A percentile compares a stretch with the other conserved stretches of the same genome.
phyloP scores from a whole-genome alignment of 1,284 basidiomycete species.

The Garcileccinum viscosum region DNA sequence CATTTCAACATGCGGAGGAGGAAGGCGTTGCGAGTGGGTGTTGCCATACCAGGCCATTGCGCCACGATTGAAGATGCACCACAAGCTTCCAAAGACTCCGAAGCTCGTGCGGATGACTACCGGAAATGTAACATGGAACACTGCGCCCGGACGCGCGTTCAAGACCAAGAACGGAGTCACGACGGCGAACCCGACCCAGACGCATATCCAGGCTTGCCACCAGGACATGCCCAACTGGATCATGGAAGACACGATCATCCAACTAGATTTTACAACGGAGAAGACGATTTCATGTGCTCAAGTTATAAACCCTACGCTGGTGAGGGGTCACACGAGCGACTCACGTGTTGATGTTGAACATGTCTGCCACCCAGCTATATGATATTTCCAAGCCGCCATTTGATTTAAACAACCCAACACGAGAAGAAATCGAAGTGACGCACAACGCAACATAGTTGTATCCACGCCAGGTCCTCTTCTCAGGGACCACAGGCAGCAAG shows the following conservation, averaged over 20 bases:
- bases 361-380: constrained; percentile 78
- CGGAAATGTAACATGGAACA: constrained; percentile 84
- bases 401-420: background rate
- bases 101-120: constrained; percentile 80
- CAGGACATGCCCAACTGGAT: constrained; percentile 76
- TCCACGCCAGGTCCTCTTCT: constrained; percentile 63
- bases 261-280: constrained; percentile 46
- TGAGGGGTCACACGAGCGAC: constrained; percentile 36
- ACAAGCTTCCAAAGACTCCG: constrained; percentile 82
- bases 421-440: constrained; percentile 27
- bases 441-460: constrained; percentile 73
- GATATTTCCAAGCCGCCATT: background rate
- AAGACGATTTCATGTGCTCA: background rate
- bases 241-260: constrained; percentile 82
- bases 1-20: constrained; percentile 28
- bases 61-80: constrained; percentile 84
- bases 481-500: constrained; percentile 62
- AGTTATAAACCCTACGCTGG: background rate
- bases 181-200: constrained; percentile 78
- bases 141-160: constrained; percentile 81
- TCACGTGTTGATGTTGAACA: constrained; percentile 82
- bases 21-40: constrained; percentile 22
- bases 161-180: constrained; percentile 79
- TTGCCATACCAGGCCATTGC: constrained; percentile 73
- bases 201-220: constrained; percentile 85